Conservation (phyloP, 2,329 filamentous ascomycete genomes). For the Graphilbum fragrans region DNA sequence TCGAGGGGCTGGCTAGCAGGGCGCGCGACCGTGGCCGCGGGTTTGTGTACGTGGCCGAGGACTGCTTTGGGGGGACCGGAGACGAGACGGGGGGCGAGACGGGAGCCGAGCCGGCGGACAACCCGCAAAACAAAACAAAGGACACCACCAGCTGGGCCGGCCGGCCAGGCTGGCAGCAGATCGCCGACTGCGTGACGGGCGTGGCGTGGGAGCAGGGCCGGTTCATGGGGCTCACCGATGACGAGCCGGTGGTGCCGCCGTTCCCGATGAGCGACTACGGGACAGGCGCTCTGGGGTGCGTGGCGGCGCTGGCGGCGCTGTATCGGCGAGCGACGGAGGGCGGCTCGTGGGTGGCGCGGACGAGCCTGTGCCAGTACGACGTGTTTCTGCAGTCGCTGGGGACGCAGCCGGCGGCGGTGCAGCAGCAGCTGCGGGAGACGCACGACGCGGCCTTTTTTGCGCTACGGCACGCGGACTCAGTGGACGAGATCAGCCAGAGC, state of each 20-base stretch:
- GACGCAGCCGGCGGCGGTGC: constrained; percentile 31
- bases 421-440: constrained; percentile 31
- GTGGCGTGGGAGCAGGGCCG: constrained; percentile 46
- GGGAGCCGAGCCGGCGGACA: constrained; percentile 8
- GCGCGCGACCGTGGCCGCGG: constrained; percentile 25
- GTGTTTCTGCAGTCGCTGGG: constrained; percentile 25
- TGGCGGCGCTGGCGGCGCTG: constrained; percentile 20
- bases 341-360: constrained; percentile 22
- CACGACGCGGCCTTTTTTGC: constrained; percentile 40
- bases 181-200: constrained; percentile 41
- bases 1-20: constrained; percentile 24
- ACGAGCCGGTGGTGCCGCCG: constrained; percentile 53
- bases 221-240: constrained; percentile 45
- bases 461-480: constrained; percentile 42
- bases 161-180: constrained; percentile 36
- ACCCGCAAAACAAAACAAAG: too few species aligned
- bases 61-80: constrained; percentile 44
- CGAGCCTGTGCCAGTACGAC: constrained; percentile 23
- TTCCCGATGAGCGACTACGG: constrained; percentile 43
- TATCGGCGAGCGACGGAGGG: constrained; percentile 21
- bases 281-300: constrained; percentile 20
- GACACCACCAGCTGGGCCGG: too few species aligned
- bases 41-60: constrained; percentile 33
- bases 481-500: constrained; percentile 43
- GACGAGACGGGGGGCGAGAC: neutral